A percentile compares a stretch with the other conserved stretches of the same genome.
These are phyloP conservation scores for Trebouxia sp. DNA, from an alignment of 139 green algal genomes.

Conservation along the genomic window DNA sequence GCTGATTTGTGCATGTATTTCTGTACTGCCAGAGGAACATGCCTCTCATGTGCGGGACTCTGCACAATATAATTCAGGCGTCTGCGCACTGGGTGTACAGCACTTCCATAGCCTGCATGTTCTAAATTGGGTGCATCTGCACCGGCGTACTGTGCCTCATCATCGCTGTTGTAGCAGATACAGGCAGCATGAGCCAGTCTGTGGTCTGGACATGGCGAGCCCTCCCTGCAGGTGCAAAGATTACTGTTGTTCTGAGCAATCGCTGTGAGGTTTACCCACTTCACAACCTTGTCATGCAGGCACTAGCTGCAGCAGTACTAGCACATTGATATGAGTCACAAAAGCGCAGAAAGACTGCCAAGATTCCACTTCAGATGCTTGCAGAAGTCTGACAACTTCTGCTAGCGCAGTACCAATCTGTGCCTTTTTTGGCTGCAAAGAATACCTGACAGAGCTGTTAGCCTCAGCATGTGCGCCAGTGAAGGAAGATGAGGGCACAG, in stretches of 20 bases:
- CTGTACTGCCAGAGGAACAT: not conserved
- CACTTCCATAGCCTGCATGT: not conserved
- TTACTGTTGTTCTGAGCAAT: not conserved
- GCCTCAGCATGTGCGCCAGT: not conserved
- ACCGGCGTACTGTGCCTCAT: not conserved
- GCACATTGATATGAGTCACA: too few species aligned
- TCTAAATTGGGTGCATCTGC: not conserved
- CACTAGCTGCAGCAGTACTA: too few species aligned
- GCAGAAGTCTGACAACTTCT: too few species aligned
- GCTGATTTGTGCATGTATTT: slow-evolving; percentile 2
- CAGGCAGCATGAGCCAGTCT: slow-evolving; percentile 16
- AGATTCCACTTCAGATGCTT: too few species aligned
- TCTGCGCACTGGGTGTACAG: not conserved
- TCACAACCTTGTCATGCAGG: not conserved
- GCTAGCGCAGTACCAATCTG: too few species aligned
- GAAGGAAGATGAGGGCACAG: not conserved
- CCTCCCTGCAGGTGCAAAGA: not conserved
- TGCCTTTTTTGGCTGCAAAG: too few species aligned
- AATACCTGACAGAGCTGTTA: too few species aligned
- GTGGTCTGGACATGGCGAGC: not conserved
- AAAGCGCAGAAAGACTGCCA: too few species aligned
- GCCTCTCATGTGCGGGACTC: not conserved
- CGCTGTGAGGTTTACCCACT: not conserved
- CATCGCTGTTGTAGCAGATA: not conserved
- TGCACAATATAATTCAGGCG: not conserved